Evolutionary conservation across 2,329 filamentous ascomycete species (phyloP), one percentile per base, ranked within the genome.

Genomic region (Clonostachys solani): DNA sequence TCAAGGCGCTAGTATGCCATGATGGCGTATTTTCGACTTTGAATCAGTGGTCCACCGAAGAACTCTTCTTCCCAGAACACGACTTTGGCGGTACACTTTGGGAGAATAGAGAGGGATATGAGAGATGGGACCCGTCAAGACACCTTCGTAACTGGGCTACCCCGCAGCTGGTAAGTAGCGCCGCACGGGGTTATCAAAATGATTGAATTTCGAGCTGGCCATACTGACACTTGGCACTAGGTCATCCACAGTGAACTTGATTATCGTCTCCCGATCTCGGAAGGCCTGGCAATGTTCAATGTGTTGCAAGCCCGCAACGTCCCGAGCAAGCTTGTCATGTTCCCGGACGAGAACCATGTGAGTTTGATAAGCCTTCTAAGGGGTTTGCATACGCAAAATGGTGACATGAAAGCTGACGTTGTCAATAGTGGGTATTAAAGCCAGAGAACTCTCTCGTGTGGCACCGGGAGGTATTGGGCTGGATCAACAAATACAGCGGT

Each of bases 391-490:
- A n/a, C 18, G 6, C 16, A 40, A 10, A 41, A 29, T 9, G 3
- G 23, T 41, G 17, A 23, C 12, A 33, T 44, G 41, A 40, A 23
- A 33, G 13, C 15, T 34, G 16, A 23, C 13, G 36, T 37, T 16
- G 6, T 12, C n/a, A 23, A 40, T 44, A 83, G 80, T 85, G 89
- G 89, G 91, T 96, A 5, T 61, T 96, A 46, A 95, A 96, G 63
- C 89, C 87, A 0, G 92, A 96, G 67, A 97, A 97, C 64, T 87
- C 84, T 5, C 71, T 96, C 16, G 77, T 95, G 17, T 97, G 94
- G 94, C 91, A 97, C 60, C 80, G 80, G 47, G 87, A 90, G 49
- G 91, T 97, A 15, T 61, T 96, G 33, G 81, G 81, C 47, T 96
- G 88, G 83, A 84, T 85, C 52, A 85, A 84, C 56, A 78, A 82